Base-by-base conservation (phyloP, 1,139 yeast genomes). In the Hemisphaericaspora xylanilytica region DNA sequence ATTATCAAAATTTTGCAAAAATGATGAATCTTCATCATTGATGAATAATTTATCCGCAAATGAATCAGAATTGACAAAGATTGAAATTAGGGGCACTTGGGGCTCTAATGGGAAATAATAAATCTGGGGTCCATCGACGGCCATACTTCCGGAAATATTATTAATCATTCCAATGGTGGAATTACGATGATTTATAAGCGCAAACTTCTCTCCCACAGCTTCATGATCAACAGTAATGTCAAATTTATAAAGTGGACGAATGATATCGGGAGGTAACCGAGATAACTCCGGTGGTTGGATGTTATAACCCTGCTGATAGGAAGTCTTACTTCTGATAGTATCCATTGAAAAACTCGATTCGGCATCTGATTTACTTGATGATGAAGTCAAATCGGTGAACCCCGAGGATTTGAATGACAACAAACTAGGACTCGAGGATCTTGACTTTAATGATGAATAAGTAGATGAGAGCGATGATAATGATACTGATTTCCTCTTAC, bases 201-300 rank as follows among this genome's bases (percentile, higher is more conserved):
- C 41, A 32, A 43, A 61, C 46, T 66, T 73, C 22, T 59, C 65
- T 33, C 68, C 64, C 36, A 71, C 51, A 4, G 73, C 53, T 14
- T 68, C 73, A 42, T 70, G 73, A 42, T 74, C 75, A 33, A 69
- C 53, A 3, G 67, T 58, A 27, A 77, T 55, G 35, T 75, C 79
- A 52, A 75, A 75, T 49, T 70, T 73, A 52, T 62, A 73, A 12
- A 64, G 48, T 8, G 80, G 80, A 32, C 77, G 55, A 11, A 65
- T 54, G 5, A 75, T 62, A 28, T 73, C 77, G 2, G 81, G 80
- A 0, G 76, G 70, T 11, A 66, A 53, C 27, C 56, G 59, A 31
- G 65, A 54, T 24, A 75, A 54, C 44, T 75, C 80, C 2, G 78
- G 77, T 10, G 78, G 78, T 33, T 66, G 62, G 14, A 64, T 46